These are phyloP conservation scores for Infundibulicybe gibba DNA, from an alignment of 768 basidiomycete species.

Conservation along the genomic window DNA sequence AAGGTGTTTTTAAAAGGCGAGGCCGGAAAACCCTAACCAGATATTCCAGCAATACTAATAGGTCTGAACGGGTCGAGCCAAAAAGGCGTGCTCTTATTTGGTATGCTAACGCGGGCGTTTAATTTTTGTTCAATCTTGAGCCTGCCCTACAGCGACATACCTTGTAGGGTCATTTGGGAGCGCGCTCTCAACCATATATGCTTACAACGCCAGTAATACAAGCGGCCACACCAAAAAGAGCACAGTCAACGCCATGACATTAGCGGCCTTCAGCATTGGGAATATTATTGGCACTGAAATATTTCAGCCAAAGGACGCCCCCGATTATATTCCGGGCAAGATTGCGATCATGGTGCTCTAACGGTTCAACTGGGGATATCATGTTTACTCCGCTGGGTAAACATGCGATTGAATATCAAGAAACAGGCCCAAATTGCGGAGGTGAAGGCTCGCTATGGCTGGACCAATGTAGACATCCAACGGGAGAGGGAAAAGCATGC, in stretches of 20 bases:
- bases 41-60: slow-evolving; percentile 40
- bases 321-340: slow-evolving; percentile 64
- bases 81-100: slow-evolving; percentile 55
- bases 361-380: slow-evolving; percentile 47
- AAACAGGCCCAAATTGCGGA: slow-evolving; percentile 37
- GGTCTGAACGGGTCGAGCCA: slow-evolving; percentile 44
- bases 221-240: slow-evolving; percentile 68
- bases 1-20: slow-evolving; percentile 4
- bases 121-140: background rate
- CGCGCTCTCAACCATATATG: slow-evolving; percentile 55
- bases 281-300: slow-evolving; percentile 65
- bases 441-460: slow-evolving; percentile 42
- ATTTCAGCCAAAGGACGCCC: slow-evolving; percentile 59
- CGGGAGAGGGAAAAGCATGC: slow-evolving; percentile 57
- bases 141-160: slow-evolving; percentile 34
- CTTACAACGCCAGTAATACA: slow-evolving; percentile 63
- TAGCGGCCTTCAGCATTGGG: slow-evolving; percentile 50
- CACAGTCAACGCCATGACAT: slow-evolving; percentile 59
- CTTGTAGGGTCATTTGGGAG: slow-evolving; percentile 56
- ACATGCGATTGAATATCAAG: slow-evolving; percentile 47
- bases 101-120: slow-evolving; percentile 20
- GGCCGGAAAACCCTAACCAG: background rate
- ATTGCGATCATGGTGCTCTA: slow-evolving; percentile 61
- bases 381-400: slow-evolving; percentile 49
- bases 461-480: slow-evolving; percentile 56